Evolutionary conservation across 106 monocot genomes (phyloP).

Genomic region (Posidonia australis): DNA sequence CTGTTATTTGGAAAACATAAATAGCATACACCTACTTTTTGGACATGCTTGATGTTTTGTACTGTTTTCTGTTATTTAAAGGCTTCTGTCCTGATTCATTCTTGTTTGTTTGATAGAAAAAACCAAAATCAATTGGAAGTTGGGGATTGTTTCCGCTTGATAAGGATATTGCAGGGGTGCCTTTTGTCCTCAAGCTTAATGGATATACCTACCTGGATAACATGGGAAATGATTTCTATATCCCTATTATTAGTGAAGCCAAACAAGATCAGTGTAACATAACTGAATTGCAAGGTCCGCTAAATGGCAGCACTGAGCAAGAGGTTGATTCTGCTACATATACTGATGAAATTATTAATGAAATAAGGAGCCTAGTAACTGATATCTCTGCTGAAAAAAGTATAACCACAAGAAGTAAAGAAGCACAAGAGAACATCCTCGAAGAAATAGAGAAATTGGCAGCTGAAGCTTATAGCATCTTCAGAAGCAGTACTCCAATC

Average conservation of each 20-base stretch:
- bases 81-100: no score
- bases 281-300: no score
- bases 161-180: constrained; percentile 44
- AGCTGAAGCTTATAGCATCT: constrained; percentile 91
- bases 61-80: no score
- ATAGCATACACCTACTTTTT: no score
- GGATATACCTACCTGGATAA: constrained; percentile 71
- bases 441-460: constrained; percentile 94
- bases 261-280: neutral
- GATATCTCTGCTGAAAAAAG: constrained; percentile 68
- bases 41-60: no score
- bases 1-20: no score
- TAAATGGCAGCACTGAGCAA: constrained; percentile 1
- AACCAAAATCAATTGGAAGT: constrained; percentile 49
- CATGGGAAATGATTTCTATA: constrained; percentile 68
- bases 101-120: constrained; percentile 45
- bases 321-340: constrained; percentile 25
- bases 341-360: constrained; percentile 62
- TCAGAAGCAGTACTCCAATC: constrained; percentile 44
- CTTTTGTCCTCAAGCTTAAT: constrained; percentile 86
- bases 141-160: constrained; percentile 48
- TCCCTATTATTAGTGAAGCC: constrained; percentile 44
- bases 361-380: constrained; percentile 71
- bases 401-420: constrained; percentile 47
- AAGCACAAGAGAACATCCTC: constrained; percentile 66